Base-by-base conservation (phyloP, 2,329 filamentous ascomycete genomes). In the Talaromyces sp. region DNA sequence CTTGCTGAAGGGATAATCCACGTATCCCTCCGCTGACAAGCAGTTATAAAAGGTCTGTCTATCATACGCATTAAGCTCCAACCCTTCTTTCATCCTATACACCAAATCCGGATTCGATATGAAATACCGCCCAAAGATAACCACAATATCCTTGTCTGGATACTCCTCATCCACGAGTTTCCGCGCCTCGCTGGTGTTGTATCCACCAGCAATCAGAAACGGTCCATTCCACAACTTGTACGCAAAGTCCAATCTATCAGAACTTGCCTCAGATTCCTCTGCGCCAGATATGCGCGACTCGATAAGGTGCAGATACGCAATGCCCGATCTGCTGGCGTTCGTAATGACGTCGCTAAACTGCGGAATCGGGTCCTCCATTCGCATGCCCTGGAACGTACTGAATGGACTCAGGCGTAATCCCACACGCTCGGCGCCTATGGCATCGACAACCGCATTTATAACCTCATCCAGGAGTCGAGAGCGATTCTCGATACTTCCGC, bases 381-480 rank as follows among this genome's bases (percentile, higher is more conserved):
- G 77, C 87, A 90, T 77, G 10, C 69, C 75, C 60, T 77, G 73
- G 65, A 72, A 77, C 3, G 62, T 66, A 52, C 67, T 71, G 67
- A 63, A 84, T 8, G 68, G 75, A 16, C 78, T 79, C 11, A 86
- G 65, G 1, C 81, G 77, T 35, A 82, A 75, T 9, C 75, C 80
- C 13, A 81, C 63, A 8, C 75, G 76, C 0, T 81, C 74, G 2
- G 75, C 66, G 0, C 83, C 82, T 0, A 84, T 71, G 0, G 75
- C 76, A 27, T 73, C 68, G 1, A 74, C 74, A 3, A 84, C 68
- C 48, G 77, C 69, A 54, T 77, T 73, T 39, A 79, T 80, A 1
- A 87, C 76, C 63, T 86, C 83, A 0, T 85, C 65, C 0, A 75
- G 78, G 63, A 89, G 86, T 1, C 81, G 81, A 63, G 80, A 80